These are phyloP conservation scores for Jackrogersella minutella DNA, from an alignment of 495 filamentous ascomycete species.

Conservation along the genomic window DNA sequence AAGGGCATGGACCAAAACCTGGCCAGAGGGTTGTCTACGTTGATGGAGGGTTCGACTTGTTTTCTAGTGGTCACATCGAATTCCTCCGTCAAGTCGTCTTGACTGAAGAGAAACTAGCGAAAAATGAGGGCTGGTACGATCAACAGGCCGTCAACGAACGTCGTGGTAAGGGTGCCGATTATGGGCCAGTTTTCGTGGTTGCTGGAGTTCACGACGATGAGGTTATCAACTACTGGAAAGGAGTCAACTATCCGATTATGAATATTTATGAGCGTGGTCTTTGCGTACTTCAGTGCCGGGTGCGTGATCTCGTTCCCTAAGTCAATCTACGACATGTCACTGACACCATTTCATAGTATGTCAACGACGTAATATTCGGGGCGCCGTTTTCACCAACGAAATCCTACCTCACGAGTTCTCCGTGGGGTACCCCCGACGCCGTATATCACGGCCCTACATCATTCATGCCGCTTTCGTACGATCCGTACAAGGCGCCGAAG, in stretches of 20 bases:
- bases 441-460: slow-evolving; percentile 96
- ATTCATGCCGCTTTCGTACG: slow-evolving; percentile 86
- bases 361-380: slow-evolving; percentile 85
- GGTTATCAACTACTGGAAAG: slow-evolving; percentile 95
- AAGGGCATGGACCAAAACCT: slow-evolving; percentile 69
- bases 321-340: neutral
- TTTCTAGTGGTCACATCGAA: slow-evolving; percentile 95
- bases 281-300: slow-evolving; percentile 92
- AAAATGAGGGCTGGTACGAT: slow-evolving; percentile 75
- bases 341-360: slow-evolving; percentile 65
- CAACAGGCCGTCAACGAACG: slow-evolving; percentile 67
- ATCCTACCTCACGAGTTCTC: slow-evolving; percentile 76
- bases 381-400: slow-evolving; percentile 85
- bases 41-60: slow-evolving; percentile 96
- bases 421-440: slow-evolving; percentile 75
- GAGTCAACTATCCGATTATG: slow-evolving; percentile 99
- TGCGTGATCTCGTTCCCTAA: slow-evolving; percentile 52
- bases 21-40: slow-evolving; percentile 93
- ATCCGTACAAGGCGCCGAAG: slow-evolving; percentile 84
- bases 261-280: slow-evolving; percentile 96
- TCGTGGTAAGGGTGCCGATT: slow-evolving; percentile 71
- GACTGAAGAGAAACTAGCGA: slow-evolving; percentile 72
- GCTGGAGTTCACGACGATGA: slow-evolving; percentile 93
- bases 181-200: slow-evolving; percentile 82
- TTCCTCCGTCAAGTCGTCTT: slow-evolving; percentile 80